Evolutionary conservation across 176 grass and related monocot species (phyloP), one percentile per base, ranked within the genome.

Genomic region (Avena insularis): DNA sequence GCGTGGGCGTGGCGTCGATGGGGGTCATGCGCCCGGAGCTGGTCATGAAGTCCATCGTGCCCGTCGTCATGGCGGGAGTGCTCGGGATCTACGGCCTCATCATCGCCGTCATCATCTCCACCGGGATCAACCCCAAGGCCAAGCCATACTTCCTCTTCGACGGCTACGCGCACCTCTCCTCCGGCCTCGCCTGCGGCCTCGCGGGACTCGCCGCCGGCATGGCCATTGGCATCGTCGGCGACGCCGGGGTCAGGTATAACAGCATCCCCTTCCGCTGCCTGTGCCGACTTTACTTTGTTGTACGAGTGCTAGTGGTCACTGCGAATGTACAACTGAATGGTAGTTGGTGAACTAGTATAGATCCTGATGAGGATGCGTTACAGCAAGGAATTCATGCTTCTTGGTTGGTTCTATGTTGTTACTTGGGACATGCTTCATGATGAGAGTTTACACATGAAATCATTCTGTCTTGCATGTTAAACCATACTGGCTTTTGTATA

Each of bases 41-140:
- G 40, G 90, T 95, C 72, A 92, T 95, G 93, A 95, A 95, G 80
- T 95, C 93, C 71, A 95, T 95, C 85, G 93, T 95, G 47, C 90
- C 90, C 36, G 90, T 95, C 45, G 93, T 95, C 88, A 95, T 95
- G 93, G 90, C 93, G 3, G 90, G 93, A 40, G 93, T 95, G n/a
- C 90, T 95, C 79, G 93, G 88, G 6, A 95, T 95, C 76, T 94
- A 94, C 90, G 93, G 93, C 15, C 87, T 94, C 79, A 94, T 94
- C 81, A 94, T 94, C 77, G 92, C 92, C 77, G 92, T 92, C 84
- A 94, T 94, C 83, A 94, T 94, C 65, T 90, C 87, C 70, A 94
- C 93, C 16, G 93, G 90, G 51, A 94, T 94, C 76, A 94, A 94
- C 85, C 93, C 93, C 71, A 94, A 94, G 93, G 93, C 93, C 90